Evolutionary conservation across 2,329 filamentous ascomycete genomes (phyloP).

Genomic region (Fusarium brevicatenulatum): DNA sequence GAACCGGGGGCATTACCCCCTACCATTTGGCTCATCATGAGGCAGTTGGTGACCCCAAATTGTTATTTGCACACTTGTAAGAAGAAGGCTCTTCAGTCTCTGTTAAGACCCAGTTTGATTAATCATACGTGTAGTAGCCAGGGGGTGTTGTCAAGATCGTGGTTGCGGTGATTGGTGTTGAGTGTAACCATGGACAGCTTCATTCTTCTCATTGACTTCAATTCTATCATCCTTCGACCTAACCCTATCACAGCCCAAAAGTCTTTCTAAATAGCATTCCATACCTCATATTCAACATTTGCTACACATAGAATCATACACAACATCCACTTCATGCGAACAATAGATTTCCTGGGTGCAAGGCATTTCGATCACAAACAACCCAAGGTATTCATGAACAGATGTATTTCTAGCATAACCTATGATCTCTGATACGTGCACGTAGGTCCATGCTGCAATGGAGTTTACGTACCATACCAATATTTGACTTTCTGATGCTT

Average conservation of each 20-base stretch:
- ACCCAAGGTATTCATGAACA: no score
- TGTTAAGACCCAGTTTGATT: no score
- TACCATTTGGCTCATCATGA: background rate
- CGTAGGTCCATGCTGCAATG: background rate
- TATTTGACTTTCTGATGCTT: background rate
- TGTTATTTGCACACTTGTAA: background rate
- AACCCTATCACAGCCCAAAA: background rate
- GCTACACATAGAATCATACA: background rate
- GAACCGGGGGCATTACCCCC: background rate
- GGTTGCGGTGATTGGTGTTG: background rate
- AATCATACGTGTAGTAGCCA: background rate
- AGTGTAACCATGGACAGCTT: background rate
- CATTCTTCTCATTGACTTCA: no score
- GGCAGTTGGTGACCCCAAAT: background rate
- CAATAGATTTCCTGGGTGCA: background rate
- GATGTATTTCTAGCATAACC: accelerated
- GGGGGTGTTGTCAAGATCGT: background rate
- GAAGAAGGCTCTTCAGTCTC: background rate
- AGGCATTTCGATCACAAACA: background rate
- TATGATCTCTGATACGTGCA: background rate
- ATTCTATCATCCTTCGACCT: background rate
- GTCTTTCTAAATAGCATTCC: no score
- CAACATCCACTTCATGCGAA: background rate
- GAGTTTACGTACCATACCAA: no score
- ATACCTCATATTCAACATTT: background rate